Conservation (phyloP, 805 yeast species). For the Clavispora carvajalis region DNA sequence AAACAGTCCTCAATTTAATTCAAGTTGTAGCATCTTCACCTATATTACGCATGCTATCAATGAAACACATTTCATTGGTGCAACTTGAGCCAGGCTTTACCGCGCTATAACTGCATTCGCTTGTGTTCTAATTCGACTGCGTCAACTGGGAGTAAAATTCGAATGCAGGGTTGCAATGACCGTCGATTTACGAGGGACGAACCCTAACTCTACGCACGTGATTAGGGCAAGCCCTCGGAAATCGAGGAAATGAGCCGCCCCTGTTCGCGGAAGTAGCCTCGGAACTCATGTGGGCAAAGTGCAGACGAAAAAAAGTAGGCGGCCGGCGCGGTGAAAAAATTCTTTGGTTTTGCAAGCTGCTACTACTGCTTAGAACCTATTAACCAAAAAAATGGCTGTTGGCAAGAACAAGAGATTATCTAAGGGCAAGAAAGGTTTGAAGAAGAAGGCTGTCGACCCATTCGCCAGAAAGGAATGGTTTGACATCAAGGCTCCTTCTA, state of each 20-base stretch:
- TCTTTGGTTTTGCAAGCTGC: not conserved
- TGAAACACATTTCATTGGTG: too few relatives aligned
- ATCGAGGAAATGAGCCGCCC: too few relatives aligned
- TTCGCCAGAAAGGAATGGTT: constrained; percentile 99
- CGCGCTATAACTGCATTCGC: too few relatives aligned
- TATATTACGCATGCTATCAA: too few relatives aligned
- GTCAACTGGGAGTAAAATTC: not conserved
- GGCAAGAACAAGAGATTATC: constrained; percentile 88
- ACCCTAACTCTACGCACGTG: constrained; percentile 10
- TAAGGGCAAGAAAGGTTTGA: constrained; percentile 92
- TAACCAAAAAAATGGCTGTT: constrained; percentile 54
- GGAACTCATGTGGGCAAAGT: constrained; percentile 2
- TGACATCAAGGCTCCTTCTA: constrained; percentile 97
- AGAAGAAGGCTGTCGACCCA: constrained; percentile 99
- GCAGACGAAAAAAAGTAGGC: not conserved
- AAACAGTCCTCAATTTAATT: constrained; percentile 24
- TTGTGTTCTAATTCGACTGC: too few relatives aligned
- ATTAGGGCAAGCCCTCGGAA: constrained; percentile 9
- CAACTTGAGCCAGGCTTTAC: too few relatives aligned
- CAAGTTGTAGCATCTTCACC: not conserved
- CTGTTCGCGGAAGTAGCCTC: too few relatives aligned
- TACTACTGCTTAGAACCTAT: not conserved
- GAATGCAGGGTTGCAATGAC: too few relatives aligned
- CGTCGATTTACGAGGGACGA: too few relatives aligned
- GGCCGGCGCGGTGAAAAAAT: constrained; percentile 1